Percentiles rank a stretch among this genome's conserved stretches.
Evolutionary conservation across 352 stramenopile genomes (phyloP).

Genomic region (Globisporangium heterothallicum): DNA sequence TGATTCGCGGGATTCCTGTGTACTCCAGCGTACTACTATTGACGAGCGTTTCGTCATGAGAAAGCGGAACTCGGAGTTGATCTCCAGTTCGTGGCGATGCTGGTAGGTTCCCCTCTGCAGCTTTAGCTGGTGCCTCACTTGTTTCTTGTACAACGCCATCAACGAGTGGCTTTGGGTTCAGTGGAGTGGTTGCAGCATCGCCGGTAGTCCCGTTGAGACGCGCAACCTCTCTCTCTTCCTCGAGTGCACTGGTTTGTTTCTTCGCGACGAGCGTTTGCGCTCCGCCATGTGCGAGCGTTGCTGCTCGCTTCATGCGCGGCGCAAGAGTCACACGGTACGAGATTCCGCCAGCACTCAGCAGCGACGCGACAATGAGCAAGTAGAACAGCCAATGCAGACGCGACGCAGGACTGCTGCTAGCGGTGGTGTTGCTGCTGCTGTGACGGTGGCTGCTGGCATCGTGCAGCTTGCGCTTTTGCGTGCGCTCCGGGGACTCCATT

Average conservation of each 20-base stretch:
- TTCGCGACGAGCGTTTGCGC: not conserved
- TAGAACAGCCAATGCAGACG: slow-evolving; percentile 1
- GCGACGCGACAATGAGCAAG: slow-evolving; percentile 3
- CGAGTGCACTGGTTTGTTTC: not conserved
- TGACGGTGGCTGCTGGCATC: too few relatives aligned
- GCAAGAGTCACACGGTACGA: not conserved
- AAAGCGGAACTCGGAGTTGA: too few relatives aligned
- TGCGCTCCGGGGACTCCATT: too few relatives aligned
- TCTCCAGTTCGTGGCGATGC: too few relatives aligned
- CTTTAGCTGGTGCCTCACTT: too few relatives aligned
- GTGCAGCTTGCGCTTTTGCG: too few relatives aligned
- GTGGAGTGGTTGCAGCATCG: too few relatives aligned
- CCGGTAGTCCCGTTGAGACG: too few relatives aligned
- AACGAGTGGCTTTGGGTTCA: too few relatives aligned
- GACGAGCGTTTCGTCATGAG: not conserved
- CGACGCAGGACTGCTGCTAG: not conserved
- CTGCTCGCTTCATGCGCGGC: not conserved
- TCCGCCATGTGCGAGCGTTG: not conserved
- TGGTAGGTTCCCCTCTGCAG: too few relatives aligned
- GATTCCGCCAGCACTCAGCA: slow-evolving; percentile 5
- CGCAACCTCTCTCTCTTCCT: slow-evolving; percentile 4
- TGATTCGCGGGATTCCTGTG: slow-evolving; percentile 32
- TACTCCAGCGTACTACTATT: not conserved
- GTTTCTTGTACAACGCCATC: too few relatives aligned
- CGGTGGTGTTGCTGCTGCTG: not conserved